Base-by-base conservation (phyloP, 192 early-diverging fungal genomes). In the Gamsiella multidivaricata region DNA sequence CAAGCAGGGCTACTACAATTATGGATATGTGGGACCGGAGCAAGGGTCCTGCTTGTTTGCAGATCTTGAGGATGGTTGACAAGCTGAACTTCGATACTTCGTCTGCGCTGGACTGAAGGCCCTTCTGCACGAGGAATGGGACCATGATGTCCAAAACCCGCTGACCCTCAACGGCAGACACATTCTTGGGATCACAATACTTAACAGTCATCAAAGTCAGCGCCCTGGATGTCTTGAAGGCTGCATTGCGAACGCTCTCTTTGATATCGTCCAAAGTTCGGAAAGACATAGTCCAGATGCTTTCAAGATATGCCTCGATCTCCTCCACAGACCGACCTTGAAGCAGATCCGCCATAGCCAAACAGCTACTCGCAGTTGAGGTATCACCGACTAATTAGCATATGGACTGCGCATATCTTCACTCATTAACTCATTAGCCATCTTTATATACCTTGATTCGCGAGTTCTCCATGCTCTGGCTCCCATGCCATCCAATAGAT, bases 221-320 rank as follows among this genome's bases (percentile, higher is more conserved):
- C 0, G 89, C 85, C 54, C 91, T 91, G 80, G 94, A 96, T 7
- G 92, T 87, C 54, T 86, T 84, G 32, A 96, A 92, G 7, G 91
- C 95, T 0, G 96, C 90, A 37, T 88, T 74, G 5, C 96, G 86
- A 10, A 98, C 97, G 36, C 90, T 94, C 61, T 94, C 94, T 70
- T 97, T 97, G 75, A 98, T 95, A 63, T 98, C 97, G 70, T 98
- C 97, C 28, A 98, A 70, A 25, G 89, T 89, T 29, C 96, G 74
- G 83, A 98, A 98, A 15, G 87, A 89, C 94, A 97, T 96, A 22
- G 81, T 86, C 97, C 97, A 98, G 26, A 95, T 82, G 10, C 83
- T 84, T 59, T 95, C 90, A 34, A 98, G 60, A 45, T 94, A 92
- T 0, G 89, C 88, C 64, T 93, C 82, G 5, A 95, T 72, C 65